Evolutionary conservation across 148 eudicot genomes (phyloP), one percentile per base, ranked within the genome.

Genomic region (Vaccinium myrtillus): DNA sequence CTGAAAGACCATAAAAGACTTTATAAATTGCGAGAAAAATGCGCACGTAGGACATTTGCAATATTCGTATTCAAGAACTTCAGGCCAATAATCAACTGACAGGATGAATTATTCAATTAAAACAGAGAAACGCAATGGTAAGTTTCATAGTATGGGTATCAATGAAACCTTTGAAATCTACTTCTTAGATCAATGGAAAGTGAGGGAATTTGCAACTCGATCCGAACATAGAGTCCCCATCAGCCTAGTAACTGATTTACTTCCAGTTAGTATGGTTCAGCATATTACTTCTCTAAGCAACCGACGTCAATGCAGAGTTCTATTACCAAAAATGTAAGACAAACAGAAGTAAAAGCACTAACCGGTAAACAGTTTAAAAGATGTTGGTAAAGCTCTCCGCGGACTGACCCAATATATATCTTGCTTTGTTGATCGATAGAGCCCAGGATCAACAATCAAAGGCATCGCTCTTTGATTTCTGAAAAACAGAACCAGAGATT

Each of bases 301-400:
- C 76, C 61, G 4, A 82, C 27, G 3, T 16, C 23, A 23, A 30
- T 30, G 8, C 19, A 14, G 48, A 43, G 48, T 70, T 9, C 10
- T 27, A 36, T 73, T 39, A 55, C 23, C 69, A 55, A 5, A 61
- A 81, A 43, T 8, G 65, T 65, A 54, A 58, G 36, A 82, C 32
- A 39, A 51, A 36, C 36, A n/a, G 27, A 56, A 54, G 84, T 30
- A 63, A 70, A 51, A 27, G 87, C 67, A 91, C 94, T 88, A 76
- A 97, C 99, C 99, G 16, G 99, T 93, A 65, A 91, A 97, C 78
- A 97, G 85, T 84, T 87, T 97, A 83, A 95, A 95, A 32, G 99
- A 87, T 6, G 98, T 94, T 58, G 99, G 99, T 88, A 95, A 83
- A 76, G 80, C 12, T 88, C 99, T 92, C 80, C 75, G 85, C 1